These are phyloP conservation scores for Tetrahymena borealis DNA, from an alignment of 73 alveolate species.

Conservation along the genomic window DNA sequence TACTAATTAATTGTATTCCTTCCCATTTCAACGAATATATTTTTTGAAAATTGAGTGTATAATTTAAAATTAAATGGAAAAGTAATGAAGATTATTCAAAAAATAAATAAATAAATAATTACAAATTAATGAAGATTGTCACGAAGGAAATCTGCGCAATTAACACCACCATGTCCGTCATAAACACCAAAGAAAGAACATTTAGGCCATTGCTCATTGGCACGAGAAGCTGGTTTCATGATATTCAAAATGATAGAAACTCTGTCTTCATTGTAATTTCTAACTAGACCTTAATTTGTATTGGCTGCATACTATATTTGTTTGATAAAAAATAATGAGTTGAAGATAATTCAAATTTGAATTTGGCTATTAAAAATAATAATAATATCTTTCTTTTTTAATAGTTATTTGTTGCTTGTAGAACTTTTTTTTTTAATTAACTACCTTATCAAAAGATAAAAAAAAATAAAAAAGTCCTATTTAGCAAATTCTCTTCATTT, in stretches of 20 bases:
- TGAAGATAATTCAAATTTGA: not conserved
- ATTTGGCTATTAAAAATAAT: not conserved
- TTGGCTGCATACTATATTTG: conserved; percentile 92
- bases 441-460: not conserved
- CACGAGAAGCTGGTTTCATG: conserved; percentile 60
- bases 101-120: not conserved
- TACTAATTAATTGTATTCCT: too few species aligned
- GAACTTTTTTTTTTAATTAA: not conserved
- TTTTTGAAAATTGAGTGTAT: too few species aligned
- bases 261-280: conserved; percentile 91
- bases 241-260: conserved; percentile 81
- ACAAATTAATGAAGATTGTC: conserved; percentile 92
- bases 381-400: not conserved
- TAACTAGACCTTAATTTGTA: conserved; percentile 92
- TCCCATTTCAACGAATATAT: too few species aligned
- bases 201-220: conserved; percentile 87
- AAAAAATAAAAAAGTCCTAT: too few species aligned
- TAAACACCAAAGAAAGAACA: conserved; percentile 95
- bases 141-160: conserved; percentile 90
- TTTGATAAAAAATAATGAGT: not conserved
- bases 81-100: too few species aligned
- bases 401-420: not conserved
- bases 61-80: too few species aligned
- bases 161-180: conserved; percentile 97
- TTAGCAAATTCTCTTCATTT: too few species aligned